phyloP scores from a whole-genome alignment of 1,139 yeast genomes.

The Arxiozyma telluris region DNA sequence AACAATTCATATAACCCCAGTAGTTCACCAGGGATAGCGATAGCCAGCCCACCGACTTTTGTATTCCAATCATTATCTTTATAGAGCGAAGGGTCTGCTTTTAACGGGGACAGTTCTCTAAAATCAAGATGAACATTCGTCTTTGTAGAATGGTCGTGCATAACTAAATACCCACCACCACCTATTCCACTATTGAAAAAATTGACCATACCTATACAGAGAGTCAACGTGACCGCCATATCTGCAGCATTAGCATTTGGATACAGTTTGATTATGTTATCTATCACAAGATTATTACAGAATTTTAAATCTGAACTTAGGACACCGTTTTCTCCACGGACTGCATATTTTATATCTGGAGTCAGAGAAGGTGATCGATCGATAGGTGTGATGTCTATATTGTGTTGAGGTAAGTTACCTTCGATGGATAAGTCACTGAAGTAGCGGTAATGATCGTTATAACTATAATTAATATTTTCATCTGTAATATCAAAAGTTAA shows the following conservation, averaged over 20 bases:
- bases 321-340: conserved; percentile 45
- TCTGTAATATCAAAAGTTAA: background rate
- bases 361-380: conserved; percentile 31
- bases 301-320: conserved; percentile 66
- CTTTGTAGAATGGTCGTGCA: conserved; percentile 33
- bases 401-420: conserved; percentile 13
- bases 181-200: conserved; percentile 88
- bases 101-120: conserved; percentile 74
- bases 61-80: conserved; percentile 39
- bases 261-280: conserved; percentile 38
- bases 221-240: conserved; percentile 80
- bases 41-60: conserved; percentile 73
- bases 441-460: no score
- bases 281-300: conserved; percentile 62
- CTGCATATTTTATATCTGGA: conserved; percentile 34
- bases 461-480: no score
- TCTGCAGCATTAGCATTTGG: conserved; percentile 65
- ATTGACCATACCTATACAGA: conserved; percentile 79
- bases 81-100: conserved; percentile 60
- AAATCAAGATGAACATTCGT: conserved; percentile 61
- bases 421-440: background rate
- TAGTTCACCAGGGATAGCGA: conserved; percentile 84
- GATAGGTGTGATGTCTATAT: conserved; percentile 29
- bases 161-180: conserved; percentile 68
- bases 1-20: conserved; percentile 64